Evolutionary conservation across 2,329 filamentous ascomycete genomes (phyloP).

Genomic region (Metarhizium album): DNA sequence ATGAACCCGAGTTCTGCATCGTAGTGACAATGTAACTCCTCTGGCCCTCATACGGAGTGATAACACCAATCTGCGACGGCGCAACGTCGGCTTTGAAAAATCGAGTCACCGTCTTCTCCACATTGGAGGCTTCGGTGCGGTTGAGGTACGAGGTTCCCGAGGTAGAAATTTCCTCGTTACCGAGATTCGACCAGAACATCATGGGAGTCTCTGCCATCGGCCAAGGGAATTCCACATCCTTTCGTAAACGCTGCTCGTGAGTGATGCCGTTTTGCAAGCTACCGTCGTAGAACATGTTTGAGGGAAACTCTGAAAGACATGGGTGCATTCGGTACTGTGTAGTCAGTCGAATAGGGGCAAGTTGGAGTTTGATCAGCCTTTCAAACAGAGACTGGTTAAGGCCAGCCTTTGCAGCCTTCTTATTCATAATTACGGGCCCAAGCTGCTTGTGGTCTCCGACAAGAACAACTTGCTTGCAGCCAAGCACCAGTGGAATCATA

Average conservation of each 20-base stretch:
- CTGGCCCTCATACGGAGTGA: conserved; percentile 97
- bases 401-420: conserved; percentile 96
- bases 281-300: conserved; percentile 99
- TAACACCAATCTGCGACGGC: conserved; percentile 87
- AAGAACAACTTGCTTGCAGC: conserved; percentile 97
- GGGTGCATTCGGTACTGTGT: conserved; percentile 99
- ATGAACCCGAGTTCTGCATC: conserved; percentile 96
- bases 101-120: conserved; percentile 95
- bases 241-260: conserved; percentile 74
- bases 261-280: conserved; percentile 95
- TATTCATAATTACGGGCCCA: conserved; percentile 99
- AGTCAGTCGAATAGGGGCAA: conserved; percentile 83
- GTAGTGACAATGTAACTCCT: conserved; percentile 96
- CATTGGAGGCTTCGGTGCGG: conserved; percentile 90
- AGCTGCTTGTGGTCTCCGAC: conserved; percentile 98
- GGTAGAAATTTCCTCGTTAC: conserved; percentile 95
- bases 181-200: conserved; percentile 99
- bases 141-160: conserved; percentile 98
- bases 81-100: conserved; percentile 99
- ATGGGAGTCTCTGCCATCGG: conserved; percentile 88
- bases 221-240: conserved; percentile 97
- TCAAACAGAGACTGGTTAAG: conserved; percentile 98
- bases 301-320: conserved; percentile 91
- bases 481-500: conserved; percentile 94
- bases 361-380: conserved; percentile 83